Evolutionary conservation across 2,329 filamentous ascomycete species (phyloP).

Genomic region (Calonectria leucothoes): DNA sequence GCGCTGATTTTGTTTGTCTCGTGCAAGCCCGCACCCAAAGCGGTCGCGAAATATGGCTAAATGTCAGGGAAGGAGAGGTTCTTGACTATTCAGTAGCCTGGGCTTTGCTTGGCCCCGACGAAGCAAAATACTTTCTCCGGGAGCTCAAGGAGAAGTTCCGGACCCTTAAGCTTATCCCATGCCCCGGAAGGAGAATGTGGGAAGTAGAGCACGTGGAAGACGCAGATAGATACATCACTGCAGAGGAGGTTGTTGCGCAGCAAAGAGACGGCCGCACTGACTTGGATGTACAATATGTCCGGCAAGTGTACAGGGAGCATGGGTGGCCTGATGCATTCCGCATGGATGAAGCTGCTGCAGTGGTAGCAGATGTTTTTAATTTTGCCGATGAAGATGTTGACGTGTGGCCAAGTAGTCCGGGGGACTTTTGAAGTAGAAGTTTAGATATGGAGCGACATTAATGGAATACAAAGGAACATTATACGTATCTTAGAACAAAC

Average conservation of each 20-base stretch:
- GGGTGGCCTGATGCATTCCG: conserved; percentile 48
- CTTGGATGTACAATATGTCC: conserved; percentile 29
- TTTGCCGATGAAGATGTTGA: background rate
- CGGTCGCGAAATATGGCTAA: conserved; percentile 21
- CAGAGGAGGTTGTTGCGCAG: conserved; percentile 29
- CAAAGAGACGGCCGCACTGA: conserved; percentile 22
- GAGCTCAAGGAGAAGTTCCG: conserved; percentile 41
- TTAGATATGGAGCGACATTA: no score
- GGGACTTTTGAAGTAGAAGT: no score
- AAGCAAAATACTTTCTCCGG: conserved; percentile 36
- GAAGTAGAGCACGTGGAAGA: conserved; percentile 15
- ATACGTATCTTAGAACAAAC: no score
- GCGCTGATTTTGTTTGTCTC: conserved; percentile 21
- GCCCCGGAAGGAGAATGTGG: conserved; percentile 14
- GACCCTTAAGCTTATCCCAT: conserved; percentile 34
- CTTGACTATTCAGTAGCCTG: conserved; percentile 1
- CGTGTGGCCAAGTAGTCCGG: background rate
- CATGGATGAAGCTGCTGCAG: conserved; percentile 36
- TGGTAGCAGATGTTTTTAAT: background rate
- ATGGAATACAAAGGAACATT: no score
- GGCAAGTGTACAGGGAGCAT: conserved; percentile 44
- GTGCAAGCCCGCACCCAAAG: background rate
- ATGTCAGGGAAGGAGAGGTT: conserved; percentile 25
- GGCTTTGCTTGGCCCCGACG: background rate
- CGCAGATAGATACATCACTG: conserved; percentile 9